Evolutionary conservation across 2,329 filamentous ascomycete species (phyloP).

Genomic region (Mollisiaceae sp.): DNA sequence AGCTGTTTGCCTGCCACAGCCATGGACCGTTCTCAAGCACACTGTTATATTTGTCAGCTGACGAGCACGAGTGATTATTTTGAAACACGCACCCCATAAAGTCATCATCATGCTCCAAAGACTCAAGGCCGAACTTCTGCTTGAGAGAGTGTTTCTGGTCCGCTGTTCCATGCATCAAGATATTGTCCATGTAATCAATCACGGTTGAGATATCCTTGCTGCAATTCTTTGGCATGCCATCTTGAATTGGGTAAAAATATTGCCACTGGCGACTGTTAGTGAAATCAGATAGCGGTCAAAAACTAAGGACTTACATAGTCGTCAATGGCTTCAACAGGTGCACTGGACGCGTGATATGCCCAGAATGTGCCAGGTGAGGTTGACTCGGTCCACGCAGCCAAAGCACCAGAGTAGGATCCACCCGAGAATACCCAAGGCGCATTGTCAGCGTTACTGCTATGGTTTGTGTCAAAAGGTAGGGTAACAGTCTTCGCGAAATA

Average conservation of each 20-base stretch:
- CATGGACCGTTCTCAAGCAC: slow-evolving; percentile 61
- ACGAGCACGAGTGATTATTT: not conserved
- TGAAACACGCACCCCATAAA: slow-evolving; percentile 34
- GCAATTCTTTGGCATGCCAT: slow-evolving; percentile 64
- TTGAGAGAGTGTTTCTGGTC: slow-evolving; percentile 53
- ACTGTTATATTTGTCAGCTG: slow-evolving; percentile 33
- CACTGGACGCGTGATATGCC: slow-evolving; percentile 63
- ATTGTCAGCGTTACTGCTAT: slow-evolving; percentile 53
- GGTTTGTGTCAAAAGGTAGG: slow-evolving; percentile 57
- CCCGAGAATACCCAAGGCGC: slow-evolving; percentile 63
- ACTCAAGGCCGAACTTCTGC: slow-evolving; percentile 55
- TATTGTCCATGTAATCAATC: slow-evolving; percentile 58
- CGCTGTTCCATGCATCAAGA: slow-evolving; percentile 49
- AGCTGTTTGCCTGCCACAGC: slow-evolving; percentile 60
- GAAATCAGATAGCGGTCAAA: not conserved
- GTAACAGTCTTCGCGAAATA: slow-evolving; percentile 58
- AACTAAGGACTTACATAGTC: slow-evolving; percentile 49
- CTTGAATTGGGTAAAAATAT: slow-evolving; percentile 61
- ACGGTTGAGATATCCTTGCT: slow-evolving; percentile 57
- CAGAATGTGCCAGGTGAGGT: slow-evolving; percentile 61
- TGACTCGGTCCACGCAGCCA: slow-evolving; percentile 60
- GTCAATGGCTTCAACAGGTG: slow-evolving; percentile 58
- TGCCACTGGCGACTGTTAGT: slow-evolving; percentile 50
- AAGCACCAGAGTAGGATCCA: slow-evolving; percentile 61
- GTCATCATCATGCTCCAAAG: slow-evolving; percentile 51